These are phyloP conservation scores for Dissophora ornata DNA, from an alignment of 192 early-diverging fungal genomes.

Conservation along the genomic window DNA sequence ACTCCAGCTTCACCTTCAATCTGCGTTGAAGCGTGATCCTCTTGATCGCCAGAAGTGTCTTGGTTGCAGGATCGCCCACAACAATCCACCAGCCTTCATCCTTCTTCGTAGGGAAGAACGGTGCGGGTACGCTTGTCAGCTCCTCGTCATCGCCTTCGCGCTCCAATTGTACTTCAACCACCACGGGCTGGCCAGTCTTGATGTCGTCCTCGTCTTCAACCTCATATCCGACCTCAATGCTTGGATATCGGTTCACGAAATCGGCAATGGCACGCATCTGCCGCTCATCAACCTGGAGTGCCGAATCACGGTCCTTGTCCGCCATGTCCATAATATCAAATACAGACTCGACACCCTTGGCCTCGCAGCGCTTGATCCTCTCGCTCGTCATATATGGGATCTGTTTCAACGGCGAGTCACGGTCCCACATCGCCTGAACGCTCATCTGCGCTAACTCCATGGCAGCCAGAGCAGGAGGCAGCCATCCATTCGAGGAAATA, in stretches of 20 bases:
- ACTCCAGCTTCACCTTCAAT: constrained; percentile 80
- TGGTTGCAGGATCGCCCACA: constrained; percentile 80
- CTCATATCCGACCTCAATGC: constrained; percentile 83
- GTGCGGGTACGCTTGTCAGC: constrained; percentile 89
- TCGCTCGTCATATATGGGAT: constrained; percentile 85
- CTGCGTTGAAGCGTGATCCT: constrained; percentile 75
- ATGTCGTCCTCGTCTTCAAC: constrained; percentile 73
- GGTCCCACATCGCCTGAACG: constrained; percentile 97
- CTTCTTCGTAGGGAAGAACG: constrained; percentile 90
- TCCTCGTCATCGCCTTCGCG: constrained; percentile 85
- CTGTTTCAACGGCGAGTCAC: constrained; percentile 91
- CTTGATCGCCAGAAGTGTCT: constrained; percentile 90
- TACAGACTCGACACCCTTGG: constrained; percentile 81
- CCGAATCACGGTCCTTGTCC: constrained; percentile 78
- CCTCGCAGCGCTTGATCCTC: constrained; percentile 78
- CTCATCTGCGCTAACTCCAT: constrained; percentile 99
- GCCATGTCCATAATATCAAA: constrained; percentile 97
- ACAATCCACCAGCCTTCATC: constrained; percentile 99
- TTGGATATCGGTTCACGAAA: constrained; percentile 94
- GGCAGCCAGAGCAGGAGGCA: constrained; percentile 86
- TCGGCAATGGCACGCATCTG: constrained; percentile 83
- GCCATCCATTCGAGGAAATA: constrained; percentile 91
- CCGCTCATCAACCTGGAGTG: constrained; percentile 71
- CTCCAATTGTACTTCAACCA: constrained; percentile 78
- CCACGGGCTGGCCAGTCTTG: constrained; percentile 71